phyloP scores from a whole-genome alignment of 1,139 yeast genomes.

The Nakaseomyces uthaithaninus region DNA sequence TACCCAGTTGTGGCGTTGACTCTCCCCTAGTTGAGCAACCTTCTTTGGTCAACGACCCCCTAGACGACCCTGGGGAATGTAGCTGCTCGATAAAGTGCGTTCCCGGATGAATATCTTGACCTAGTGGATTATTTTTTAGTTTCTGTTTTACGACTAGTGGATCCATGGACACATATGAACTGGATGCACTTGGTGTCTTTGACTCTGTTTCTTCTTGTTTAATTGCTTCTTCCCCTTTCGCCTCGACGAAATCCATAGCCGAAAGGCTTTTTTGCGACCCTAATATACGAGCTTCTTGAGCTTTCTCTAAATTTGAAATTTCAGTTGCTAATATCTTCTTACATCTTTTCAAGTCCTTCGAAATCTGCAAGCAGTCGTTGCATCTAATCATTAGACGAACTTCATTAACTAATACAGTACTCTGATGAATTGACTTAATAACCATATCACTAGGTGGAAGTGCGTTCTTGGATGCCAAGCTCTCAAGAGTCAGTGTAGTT shows the following conservation, averaged over 20 bases:
- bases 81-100: slow-evolving; percentile 2
- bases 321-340: slow-evolving; percentile 24
- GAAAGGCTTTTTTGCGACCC: slow-evolving; percentile 8
- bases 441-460: slow-evolving; percentile 47
- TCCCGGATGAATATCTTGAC: slow-evolving; percentile 3
- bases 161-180: neutral
- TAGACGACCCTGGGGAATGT: slow-evolving; percentile 2
- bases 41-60: neutral
- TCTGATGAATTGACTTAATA: slow-evolving; percentile 52
- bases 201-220: neutral
- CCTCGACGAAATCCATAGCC: neutral
- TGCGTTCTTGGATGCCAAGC: slow-evolving; percentile 44
- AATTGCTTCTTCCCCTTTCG: neutral
- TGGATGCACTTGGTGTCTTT: slow-evolving; percentile 2
- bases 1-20: neutral
- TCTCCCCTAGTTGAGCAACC: neutral
- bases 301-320: slow-evolving; percentile 12
- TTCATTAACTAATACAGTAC: slow-evolving; percentile 53
- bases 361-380: slow-evolving; percentile 52
- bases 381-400: slow-evolving; percentile 57
- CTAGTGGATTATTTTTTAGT: neutral
- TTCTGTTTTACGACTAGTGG: slow-evolving; percentile 1
- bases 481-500: slow-evolving; percentile 40
- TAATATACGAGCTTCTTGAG: slow-evolving; percentile 1
- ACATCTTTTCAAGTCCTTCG: slow-evolving; percentile 37